These are phyloP conservation scores for Alternaria postmessia DNA, from an alignment of 2,329 filamentous ascomycete species.

Conservation along the genomic window DNA sequence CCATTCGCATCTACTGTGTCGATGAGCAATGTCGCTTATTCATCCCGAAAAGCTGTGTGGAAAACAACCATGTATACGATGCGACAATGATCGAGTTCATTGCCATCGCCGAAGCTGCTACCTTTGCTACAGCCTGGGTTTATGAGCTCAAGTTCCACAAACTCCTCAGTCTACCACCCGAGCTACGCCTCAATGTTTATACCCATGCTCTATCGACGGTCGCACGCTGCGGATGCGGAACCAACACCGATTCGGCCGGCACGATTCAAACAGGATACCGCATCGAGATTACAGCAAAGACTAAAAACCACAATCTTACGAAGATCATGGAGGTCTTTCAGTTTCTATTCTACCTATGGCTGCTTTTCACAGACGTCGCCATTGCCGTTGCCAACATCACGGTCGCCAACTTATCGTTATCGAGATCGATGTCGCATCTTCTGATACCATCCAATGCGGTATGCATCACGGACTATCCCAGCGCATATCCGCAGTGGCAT, in stretches of 20 bases:
- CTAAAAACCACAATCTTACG: no score
- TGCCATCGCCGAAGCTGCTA: neutral
- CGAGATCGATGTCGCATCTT: no score
- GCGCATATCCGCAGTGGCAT: no score
- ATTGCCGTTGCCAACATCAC: no score
- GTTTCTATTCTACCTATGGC: no score
- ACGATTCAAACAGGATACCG: neutral
- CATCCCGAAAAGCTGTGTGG: neutral
- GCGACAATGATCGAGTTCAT: neutral
- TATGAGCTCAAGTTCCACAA: neutral
- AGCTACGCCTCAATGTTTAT: neutral
- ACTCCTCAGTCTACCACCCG: neutral
- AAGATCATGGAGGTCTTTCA: no score
- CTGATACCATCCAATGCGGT: no score
- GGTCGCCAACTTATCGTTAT: no score
- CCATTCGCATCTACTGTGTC: conserved; percentile 1
- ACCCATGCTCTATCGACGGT: neutral
- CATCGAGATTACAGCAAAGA: neutral
- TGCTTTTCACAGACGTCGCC: no score
- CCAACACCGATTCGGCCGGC: neutral
- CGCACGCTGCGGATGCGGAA: neutral
- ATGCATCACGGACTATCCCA: no score
- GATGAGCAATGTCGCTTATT: conserved; percentile 5
- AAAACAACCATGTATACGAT: neutral
- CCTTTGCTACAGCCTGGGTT: neutral